phyloP scores from a whole-genome alignment of 345 rosid species.

The Streptanthus diversifolius region DNA sequence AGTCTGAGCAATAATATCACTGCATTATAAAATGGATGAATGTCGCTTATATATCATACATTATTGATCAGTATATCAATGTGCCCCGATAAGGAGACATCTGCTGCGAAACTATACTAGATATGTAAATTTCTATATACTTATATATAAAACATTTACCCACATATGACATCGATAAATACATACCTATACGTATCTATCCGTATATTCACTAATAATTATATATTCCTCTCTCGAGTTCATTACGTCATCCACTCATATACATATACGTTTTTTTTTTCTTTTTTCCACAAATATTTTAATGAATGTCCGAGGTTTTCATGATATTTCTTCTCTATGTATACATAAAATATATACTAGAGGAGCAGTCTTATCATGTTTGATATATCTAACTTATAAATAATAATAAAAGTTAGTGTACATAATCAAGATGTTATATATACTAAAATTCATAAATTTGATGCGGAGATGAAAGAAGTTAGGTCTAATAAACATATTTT shows the following conservation, averaged over 20 bases:
- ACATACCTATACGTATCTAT: conserved; percentile 11
- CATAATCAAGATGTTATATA: not conserved
- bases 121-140: conserved; percentile 19
- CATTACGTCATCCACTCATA: conserved; percentile 1
- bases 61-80: conserved; percentile 31
- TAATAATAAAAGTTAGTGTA: not conserved
- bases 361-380: conserved; percentile 7
- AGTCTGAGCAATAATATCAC: conserved; percentile 5
- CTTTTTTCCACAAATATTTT: not conserved
- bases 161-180: conserved; percentile 9
- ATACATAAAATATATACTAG: not conserved
- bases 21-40: conserved; percentile 28
- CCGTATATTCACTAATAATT: not conserved
- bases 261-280: no score
- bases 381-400: not conserved
- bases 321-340: not conserved
- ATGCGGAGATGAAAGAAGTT: not conserved
- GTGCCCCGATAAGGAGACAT: conserved; percentile 44
- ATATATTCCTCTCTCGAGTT: conserved; percentile 10
- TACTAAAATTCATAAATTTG: not conserved
- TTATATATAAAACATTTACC: conserved; percentile 6
- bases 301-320: conserved; percentile 6
- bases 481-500: not conserved
- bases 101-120: conserved; percentile 29
- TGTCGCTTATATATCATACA: conserved; percentile 32